These are phyloP conservation scores for Metschnikowia amazonensis DNA, from an alignment of 805 yeast genomes.

Conservation along the genomic window DNA sequence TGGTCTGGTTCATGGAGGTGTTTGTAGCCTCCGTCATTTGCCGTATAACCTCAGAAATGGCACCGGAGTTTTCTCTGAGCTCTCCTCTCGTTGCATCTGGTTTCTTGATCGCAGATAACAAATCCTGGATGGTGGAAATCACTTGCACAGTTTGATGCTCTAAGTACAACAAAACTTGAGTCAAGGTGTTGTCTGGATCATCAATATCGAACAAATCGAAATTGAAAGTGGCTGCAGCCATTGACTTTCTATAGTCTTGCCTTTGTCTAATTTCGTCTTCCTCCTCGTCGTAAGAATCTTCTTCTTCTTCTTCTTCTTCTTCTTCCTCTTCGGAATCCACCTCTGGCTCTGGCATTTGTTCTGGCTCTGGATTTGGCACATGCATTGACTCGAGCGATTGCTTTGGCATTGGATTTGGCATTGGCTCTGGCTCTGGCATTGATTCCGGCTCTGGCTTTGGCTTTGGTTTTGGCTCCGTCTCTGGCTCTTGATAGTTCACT, in stretches of 20 bases:
- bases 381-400: no score
- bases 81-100: constrained; percentile 75
- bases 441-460: no score
- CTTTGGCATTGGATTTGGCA: no score
- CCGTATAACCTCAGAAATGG: constrained; percentile 72
- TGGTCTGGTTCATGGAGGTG: constrained; percentile 81
- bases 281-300: constrained; percentile 25
- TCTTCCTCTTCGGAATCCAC: constrained; percentile 5
- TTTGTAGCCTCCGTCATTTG: constrained; percentile 90
- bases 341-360: not conserved
- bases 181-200: constrained; percentile 84
- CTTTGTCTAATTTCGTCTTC: constrained; percentile 38
- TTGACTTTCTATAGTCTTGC: constrained; percentile 43
- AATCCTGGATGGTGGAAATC: constrained; percentile 80
- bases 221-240: constrained; percentile 58
- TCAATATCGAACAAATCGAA: constrained; percentile 74
- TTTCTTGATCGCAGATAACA: constrained; percentile 70
- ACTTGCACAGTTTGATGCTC: constrained; percentile 94
- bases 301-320: constrained; percentile 18
- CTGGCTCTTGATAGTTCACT: constrained; percentile 13
- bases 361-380: no score
- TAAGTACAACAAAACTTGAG: constrained; percentile 76
- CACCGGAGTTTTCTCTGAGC: constrained; percentile 65
- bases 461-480: no score
- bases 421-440: not conserved